Conservation (phyloP, 2,329 filamentous ascomycete species). For the Pyrenochaeta sp. region DNA sequence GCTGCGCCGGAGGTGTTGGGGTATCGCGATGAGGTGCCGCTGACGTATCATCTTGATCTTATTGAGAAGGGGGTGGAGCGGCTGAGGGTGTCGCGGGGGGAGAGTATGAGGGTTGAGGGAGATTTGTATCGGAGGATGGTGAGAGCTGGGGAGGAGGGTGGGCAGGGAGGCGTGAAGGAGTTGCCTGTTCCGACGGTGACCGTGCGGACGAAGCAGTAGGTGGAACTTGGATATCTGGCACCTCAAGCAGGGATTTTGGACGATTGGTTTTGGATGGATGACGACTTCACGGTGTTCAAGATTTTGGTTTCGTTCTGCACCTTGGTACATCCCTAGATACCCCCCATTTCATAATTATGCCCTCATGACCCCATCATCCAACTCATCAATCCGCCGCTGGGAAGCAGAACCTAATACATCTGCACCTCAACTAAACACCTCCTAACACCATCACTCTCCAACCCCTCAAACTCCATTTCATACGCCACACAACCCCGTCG, state of each 20-base stretch:
- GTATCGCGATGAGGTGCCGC: constrained; percentile 64
- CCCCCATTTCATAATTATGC: not conserved
- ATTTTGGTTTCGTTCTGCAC: not conserved
- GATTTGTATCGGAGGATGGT: constrained; percentile 50
- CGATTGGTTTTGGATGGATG: not conserved
- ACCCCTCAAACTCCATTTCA: constrained; percentile 59
- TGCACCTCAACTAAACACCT: constrained; percentile 58
- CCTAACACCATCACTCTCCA: constrained; percentile 55
- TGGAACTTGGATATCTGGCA: not conserved
- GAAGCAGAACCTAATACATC: constrained; percentile 33
- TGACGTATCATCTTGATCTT: constrained; percentile 78
- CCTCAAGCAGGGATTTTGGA: not conserved
- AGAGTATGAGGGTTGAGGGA: constrained; percentile 67
- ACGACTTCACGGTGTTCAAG: not conserved
- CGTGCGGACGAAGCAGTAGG: constrained; percentile 17
- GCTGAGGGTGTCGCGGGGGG: constrained; percentile 69
- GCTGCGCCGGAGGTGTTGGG: constrained; percentile 70
- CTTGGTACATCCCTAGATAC: constrained; percentile 10
- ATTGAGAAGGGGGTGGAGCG: constrained; percentile 77
- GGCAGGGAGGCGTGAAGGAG: constrained; percentile 14
- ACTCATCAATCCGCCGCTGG: not conserved
- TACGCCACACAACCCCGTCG: constrained; percentile 55
- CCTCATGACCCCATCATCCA: not conserved
- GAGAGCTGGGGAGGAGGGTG: constrained; percentile 15
- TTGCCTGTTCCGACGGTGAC: constrained; percentile 25